Evolutionary conservation across 768 basidiomycete genomes (phyloP).

Genomic region (Termitomyces sp.): DNA sequence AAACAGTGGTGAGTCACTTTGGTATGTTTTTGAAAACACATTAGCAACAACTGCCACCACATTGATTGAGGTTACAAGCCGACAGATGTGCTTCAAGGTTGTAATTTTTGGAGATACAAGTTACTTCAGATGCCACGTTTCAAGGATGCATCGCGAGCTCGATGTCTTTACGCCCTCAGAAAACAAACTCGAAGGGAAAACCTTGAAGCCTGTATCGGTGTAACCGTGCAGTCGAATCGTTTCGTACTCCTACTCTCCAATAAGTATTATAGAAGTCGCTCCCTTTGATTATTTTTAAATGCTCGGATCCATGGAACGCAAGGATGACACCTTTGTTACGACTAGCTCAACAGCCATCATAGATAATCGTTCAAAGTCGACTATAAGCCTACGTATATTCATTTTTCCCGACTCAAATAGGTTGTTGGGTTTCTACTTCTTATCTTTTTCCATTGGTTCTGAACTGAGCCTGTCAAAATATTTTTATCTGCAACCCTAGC

Average conservation of each 20-base stretch:
- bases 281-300: background rate
- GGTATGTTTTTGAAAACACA: background rate
- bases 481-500: background rate
- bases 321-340: background rate
- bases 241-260: background rate
- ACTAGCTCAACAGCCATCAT: background rate
- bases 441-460: background rate
- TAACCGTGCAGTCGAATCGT: background rate
- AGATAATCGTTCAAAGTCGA: background rate
- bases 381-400: background rate
- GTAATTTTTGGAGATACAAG: background rate
- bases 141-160: background rate
- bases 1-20: background rate
- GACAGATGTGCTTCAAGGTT: background rate
- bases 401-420: background rate
- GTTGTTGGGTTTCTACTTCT: background rate
- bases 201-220: background rate
- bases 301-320: background rate
- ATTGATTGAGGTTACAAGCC: too few relatives aligned
- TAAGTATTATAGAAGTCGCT: background rate
- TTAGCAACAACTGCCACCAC: background rate
- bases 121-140: background rate
- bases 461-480: background rate
- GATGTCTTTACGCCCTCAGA: background rate
- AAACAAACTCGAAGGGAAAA: background rate